Percentiles rank a stretch among this genome's conserved stretches.
phyloP scores from a whole-genome alignment of 257 asterid species.

The Solanum chaucha region DNA sequence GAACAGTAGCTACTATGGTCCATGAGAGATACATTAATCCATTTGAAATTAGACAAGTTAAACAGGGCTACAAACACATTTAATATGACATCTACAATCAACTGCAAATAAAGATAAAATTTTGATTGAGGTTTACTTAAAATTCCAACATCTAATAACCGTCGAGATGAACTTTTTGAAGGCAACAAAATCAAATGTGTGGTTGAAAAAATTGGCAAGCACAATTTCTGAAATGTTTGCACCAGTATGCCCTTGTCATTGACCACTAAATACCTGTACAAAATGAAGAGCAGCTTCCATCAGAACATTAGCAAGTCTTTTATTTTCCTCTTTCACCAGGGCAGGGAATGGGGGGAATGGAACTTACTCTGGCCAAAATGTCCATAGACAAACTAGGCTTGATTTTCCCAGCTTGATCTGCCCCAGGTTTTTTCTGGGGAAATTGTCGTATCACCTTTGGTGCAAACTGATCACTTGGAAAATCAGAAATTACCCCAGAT shows the following conservation, averaged over 20 bases:
- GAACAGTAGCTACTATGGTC: not conserved
- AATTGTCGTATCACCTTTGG: conserved; percentile 50
- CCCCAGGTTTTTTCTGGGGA: conserved; percentile 56
- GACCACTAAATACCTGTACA: too few species aligned
- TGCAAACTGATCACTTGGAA: conserved; percentile 9
- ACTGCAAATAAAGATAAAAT: not conserved
- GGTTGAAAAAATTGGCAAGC: not conserved
- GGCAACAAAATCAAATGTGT: too few species aligned
- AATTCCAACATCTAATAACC: not conserved
- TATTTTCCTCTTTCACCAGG: too few species aligned
- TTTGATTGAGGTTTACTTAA: not conserved
- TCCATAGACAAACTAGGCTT: too few species aligned
- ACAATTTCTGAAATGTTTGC: too few species aligned
- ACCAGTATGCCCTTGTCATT: too few species aligned
- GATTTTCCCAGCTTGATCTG: not conserved
- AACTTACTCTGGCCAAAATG: too few species aligned
- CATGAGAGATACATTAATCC: not conserved
- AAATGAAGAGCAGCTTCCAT: too few species aligned
- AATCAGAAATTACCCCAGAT: conserved; percentile 10
- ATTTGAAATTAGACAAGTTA: not conserved
- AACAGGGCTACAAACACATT: not conserved
- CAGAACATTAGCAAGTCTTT: too few species aligned
- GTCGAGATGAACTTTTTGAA: not conserved
- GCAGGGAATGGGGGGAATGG: too few species aligned
- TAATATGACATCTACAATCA: not conserved